These are phyloP conservation scores for rapeseed (Brassica napus) DNA, from an alignment of 345 rosid species.

Conservation along the genomic window DNA sequence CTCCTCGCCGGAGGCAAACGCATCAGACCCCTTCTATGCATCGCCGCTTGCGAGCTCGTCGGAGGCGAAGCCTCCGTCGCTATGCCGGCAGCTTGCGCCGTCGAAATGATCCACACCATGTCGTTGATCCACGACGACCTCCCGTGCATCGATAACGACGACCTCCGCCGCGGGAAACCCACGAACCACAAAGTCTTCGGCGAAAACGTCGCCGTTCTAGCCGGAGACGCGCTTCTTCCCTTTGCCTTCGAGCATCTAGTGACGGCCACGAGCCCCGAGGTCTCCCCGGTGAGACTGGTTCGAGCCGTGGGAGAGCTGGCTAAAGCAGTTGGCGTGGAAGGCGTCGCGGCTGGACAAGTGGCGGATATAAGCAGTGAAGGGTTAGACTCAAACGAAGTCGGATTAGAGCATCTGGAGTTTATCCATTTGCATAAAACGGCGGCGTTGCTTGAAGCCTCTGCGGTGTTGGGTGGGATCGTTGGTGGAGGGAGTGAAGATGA, in stretches of 20 bases:
- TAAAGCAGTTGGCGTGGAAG: conserved; percentile 60
- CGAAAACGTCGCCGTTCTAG: conserved; percentile 79
- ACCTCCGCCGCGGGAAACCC: conserved; percentile 91
- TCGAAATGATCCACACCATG: conserved; percentile 96
- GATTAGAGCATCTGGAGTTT: conserved; percentile 71
- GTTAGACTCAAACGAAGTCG: conserved; percentile 44
- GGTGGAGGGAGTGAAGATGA: conserved; percentile 77
- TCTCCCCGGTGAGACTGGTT: conserved; percentile 51
- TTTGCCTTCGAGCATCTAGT: conserved; percentile 82
- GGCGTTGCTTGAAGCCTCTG: conserved; percentile 71
- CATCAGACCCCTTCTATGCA: conserved; percentile 76
- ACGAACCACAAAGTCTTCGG: conserved; percentile 87
- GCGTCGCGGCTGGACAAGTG: conserved; percentile 89
- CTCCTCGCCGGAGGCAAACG: conserved; percentile 88
- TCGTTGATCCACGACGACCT: conserved; percentile 92
- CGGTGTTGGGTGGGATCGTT: conserved; percentile 75
- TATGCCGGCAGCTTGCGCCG: conserved; percentile 89
- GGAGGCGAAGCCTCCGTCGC: conserved; percentile 66
- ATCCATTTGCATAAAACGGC: conserved; percentile 92
- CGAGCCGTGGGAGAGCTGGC: conserved; percentile 75
- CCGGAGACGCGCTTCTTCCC: conserved; percentile 85
- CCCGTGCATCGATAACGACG: conserved; percentile 96
- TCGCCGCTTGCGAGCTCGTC: conserved; percentile 88
- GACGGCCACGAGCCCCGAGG: conserved; percentile 42
- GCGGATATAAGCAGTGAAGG: conserved; percentile 78